A percentile compares a stretch with the other conserved stretches of the same genome.
These are phyloP conservation scores for Emmonsia crescens DNA, from an alignment of 2,329 filamentous ascomycete species.

Conservation along the genomic window DNA sequence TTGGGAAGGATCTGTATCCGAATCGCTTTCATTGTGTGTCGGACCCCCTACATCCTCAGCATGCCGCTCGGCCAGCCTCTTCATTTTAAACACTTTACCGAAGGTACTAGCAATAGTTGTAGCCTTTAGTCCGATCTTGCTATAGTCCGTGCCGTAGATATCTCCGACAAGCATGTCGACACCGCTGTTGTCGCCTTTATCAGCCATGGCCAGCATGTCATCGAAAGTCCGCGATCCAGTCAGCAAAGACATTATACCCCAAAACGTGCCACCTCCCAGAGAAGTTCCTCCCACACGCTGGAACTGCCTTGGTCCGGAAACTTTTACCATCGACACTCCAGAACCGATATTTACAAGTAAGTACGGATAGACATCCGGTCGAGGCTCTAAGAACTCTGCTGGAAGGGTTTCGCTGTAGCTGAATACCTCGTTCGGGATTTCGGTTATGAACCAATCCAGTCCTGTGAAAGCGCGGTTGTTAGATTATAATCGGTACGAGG, in stretches of 20 bases:
- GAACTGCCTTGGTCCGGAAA: conserved; percentile 76
- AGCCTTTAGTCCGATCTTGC: conserved; percentile 91
- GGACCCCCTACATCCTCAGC: conserved; percentile 61
- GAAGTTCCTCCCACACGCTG: conserved; percentile 91
- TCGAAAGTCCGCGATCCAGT: conserved; percentile 95
- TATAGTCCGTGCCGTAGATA: conserved; percentile 93
- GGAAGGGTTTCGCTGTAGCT: conserved; percentile 86
- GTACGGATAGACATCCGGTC: conserved; percentile 84
- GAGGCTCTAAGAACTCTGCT: conserved; percentile 74
- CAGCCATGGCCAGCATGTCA: conserved; percentile 89
- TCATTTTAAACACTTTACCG: conserved; percentile 91
- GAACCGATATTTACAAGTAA: conserved; percentile 97
- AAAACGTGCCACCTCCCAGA: conserved; percentile 91
- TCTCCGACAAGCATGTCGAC: conserved; percentile 97
- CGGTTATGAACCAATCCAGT: conserved; percentile 96
- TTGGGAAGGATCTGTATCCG: conserved; percentile 29
- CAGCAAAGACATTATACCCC: conserved; percentile 82
- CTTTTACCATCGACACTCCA: conserved; percentile 93
- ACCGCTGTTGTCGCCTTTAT: conserved; percentile 78
- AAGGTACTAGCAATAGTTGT: conserved; percentile 94
- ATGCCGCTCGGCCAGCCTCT: conserved; percentile 66
- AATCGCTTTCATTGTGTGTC: conserved; percentile 40
- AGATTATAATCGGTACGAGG: neutral
- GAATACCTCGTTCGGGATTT: conserved; percentile 94
- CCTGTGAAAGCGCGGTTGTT: conserved; percentile 39